These are phyloP conservation scores for Exophiala oligosperma DNA, from an alignment of 2,329 filamentous ascomycete species.

Conservation along the genomic window DNA sequence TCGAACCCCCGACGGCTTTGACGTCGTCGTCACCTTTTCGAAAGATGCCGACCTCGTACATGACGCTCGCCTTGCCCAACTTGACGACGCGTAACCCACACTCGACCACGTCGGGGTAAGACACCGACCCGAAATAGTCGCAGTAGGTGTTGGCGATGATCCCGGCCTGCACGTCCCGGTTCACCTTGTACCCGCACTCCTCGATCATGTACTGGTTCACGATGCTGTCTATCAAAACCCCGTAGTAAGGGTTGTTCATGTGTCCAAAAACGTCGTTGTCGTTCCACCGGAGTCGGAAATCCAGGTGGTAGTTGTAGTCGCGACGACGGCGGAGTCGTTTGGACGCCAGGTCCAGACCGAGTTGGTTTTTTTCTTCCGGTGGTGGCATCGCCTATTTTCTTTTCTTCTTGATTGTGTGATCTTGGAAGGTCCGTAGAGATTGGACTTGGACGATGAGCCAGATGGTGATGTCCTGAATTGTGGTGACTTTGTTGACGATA, in stretches of 20 bases:
- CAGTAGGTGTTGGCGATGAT: constrained; percentile 83
- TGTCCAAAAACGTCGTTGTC: constrained; percentile 97
- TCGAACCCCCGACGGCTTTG: constrained; percentile 80
- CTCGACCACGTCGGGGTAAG: constrained; percentile 80
- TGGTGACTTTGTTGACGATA: too few species aligned
- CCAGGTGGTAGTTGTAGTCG: constrained; percentile 28
- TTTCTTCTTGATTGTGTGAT: background rate
- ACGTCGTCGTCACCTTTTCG: constrained; percentile 70
- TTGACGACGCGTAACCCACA: constrained; percentile 79
- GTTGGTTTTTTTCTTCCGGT: background rate
- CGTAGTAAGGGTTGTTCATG: constrained; percentile 88
- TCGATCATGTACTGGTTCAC: constrained; percentile 86
- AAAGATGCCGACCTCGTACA: constrained; percentile 87
- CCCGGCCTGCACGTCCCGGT: constrained; percentile 70
- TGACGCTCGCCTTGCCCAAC: constrained; percentile 82
- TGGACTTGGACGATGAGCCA: background rate
- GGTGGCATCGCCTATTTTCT: background rate
- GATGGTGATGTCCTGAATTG: too few species aligned
- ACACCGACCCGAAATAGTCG: constrained; percentile 79
- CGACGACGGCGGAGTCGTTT: constrained; percentile 24
- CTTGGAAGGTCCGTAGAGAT: background rate
- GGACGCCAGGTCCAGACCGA: constrained; percentile 23
- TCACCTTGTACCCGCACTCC: constrained; percentile 71
- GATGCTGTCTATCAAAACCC: constrained; percentile 83
- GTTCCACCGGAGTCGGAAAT: constrained; percentile 47